Evolutionary conservation across 495 filamentous ascomycete genomes (phyloP).

Genomic region (Eremomyces bilateralis): DNA sequence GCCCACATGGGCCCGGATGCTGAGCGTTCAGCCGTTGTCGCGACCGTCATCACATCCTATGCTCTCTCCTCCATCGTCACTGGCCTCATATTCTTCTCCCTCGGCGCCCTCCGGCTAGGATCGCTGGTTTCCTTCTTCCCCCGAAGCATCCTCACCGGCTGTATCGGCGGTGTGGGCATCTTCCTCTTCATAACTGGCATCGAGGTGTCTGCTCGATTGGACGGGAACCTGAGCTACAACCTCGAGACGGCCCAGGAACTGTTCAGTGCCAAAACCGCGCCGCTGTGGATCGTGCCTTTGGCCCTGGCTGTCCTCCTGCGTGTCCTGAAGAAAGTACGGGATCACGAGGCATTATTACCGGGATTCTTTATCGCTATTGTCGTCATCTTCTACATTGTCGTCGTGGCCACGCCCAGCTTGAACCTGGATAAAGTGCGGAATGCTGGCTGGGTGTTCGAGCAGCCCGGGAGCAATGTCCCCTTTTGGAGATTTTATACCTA

Average conservation of each 20-base stretch:
- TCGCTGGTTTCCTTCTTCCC: slow-evolving; percentile 93
- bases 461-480: slow-evolving; percentile 59
- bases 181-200: slow-evolving; percentile 81
- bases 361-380: slow-evolving; percentile 71
- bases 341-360: slow-evolving; percentile 64
- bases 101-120: slow-evolving; percentile 68
- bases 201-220: slow-evolving; percentile 57
- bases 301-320: slow-evolving; percentile 56
- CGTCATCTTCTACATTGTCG: slow-evolving; percentile 59
- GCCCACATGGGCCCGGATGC: slow-evolving; percentile 45
- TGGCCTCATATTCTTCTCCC: slow-evolving; percentile 71
- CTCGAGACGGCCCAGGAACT: slow-evolving; percentile 52
- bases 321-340: slow-evolving; percentile 45
- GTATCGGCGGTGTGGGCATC: slow-evolving; percentile 95
- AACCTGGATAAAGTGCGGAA: slow-evolving; percentile 38
- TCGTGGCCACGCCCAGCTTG: slow-evolving; percentile 40
- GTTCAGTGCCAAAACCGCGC: slow-evolving; percentile 43
- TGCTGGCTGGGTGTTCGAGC: slow-evolving; percentile 76
- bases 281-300: slow-evolving; percentile 68
- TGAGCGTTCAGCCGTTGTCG: slow-evolving; percentile 63
- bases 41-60: slow-evolving; percentile 80
- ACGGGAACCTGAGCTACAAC: slow-evolving; percentile 64
- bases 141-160: slow-evolving; percentile 85
- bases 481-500: slow-evolving; percentile 96
- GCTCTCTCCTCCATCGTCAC: slow-evolving; percentile 81